Evolutionary conservation across 2,329 filamentous ascomycete species (phyloP).

Genomic region (Pseudogymnoascus sp.): DNA sequence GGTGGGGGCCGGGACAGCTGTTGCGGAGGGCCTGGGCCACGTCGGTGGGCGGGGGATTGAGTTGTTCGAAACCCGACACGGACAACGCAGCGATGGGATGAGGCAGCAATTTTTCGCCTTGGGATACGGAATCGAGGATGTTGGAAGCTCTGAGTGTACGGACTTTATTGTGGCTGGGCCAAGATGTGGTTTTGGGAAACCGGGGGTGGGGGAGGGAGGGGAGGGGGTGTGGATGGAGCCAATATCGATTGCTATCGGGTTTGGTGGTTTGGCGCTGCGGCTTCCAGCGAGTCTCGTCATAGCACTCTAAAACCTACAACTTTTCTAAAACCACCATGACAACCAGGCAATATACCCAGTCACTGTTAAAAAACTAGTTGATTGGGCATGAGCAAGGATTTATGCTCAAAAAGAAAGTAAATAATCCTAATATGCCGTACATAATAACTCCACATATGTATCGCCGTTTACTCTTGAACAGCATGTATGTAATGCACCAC

Average conservation of each 20-base stretch:
- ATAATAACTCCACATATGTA: slow-evolving; percentile 7
- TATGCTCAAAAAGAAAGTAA: background rate
- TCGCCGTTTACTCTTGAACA: slow-evolving; percentile 4
- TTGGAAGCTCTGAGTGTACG: background rate
- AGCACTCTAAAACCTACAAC: background rate
- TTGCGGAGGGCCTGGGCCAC: slow-evolving; percentile 1
- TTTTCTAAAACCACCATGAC: background rate
- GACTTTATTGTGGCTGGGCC: background rate
- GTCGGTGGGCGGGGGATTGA: background rate
- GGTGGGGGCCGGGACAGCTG: slow-evolving; percentile 4
- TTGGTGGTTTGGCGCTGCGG: background rate
- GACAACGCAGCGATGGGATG: background rate
- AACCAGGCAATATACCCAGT: background rate
- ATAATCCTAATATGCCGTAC: background rate
- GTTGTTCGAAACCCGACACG: background rate
- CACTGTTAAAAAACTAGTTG: background rate
- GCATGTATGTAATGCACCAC: background rate
- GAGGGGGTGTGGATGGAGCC: slow-evolving; percentile 2
- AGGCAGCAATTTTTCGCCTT: slow-evolving; percentile 1
- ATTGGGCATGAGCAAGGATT: background rate
- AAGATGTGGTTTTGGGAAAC: background rate
- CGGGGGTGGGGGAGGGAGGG: background rate
- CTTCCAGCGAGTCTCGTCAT: slow-evolving; percentile 4
- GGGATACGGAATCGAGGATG: slow-evolving; percentile 2
- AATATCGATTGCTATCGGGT: slow-evolving; percentile 3